A percentile compares a stretch with the other conserved stretches of the same genome.
Evolutionary conservation across 345 rosid species (phyloP).

Genomic region (Moricandia arvensis): DNA sequence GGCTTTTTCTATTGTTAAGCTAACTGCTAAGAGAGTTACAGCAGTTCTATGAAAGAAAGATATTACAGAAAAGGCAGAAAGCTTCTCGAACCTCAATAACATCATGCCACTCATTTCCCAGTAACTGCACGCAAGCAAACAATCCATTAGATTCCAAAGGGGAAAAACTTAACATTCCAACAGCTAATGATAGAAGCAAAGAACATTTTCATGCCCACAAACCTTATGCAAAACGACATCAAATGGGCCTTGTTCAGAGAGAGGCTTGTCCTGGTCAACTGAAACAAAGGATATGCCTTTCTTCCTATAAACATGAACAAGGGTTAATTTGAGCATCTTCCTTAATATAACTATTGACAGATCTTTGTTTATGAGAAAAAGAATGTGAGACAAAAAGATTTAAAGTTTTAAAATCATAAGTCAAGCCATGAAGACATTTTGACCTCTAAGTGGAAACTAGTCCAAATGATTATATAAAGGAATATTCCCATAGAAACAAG

Average conservation of each 20-base stretch:
- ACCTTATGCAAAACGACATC: conserved; percentile 91
- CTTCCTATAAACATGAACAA: conserved; percentile 47
- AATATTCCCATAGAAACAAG: conserved; percentile 29
- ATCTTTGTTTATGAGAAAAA: neutral
- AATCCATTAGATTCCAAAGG: conserved; percentile 34
- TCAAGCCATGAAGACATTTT: conserved; percentile 12
- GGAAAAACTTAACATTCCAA: neutral
- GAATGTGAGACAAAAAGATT: neutral
- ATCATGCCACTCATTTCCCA: conserved; percentile 70
- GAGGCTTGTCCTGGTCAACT: conserved; percentile 58
- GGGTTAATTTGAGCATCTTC: neutral
- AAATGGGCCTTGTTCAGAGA: conserved; percentile 89
- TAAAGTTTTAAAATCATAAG: neutral
- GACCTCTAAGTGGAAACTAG: conserved; percentile 19
- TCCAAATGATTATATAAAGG: conserved; percentile 7
- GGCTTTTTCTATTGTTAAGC: too few relatives aligned
- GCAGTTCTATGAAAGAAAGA: too few relatives aligned
- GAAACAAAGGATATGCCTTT: conserved; percentile 75
- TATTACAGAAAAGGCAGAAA: neutral
- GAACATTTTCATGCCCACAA: conserved; percentile 12
- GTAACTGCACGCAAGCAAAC: conserved; percentile 47
- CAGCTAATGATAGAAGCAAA: neutral
- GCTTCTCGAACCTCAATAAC: conserved; percentile 59
- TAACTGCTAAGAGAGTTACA: too few relatives aligned
- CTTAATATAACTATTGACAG: neutral